A percentile compares a stretch with the other conserved stretches of the same genome.
Evolutionary conservation across 306 rosid species (phyloP).

Genomic region (Delonix regia): DNA sequence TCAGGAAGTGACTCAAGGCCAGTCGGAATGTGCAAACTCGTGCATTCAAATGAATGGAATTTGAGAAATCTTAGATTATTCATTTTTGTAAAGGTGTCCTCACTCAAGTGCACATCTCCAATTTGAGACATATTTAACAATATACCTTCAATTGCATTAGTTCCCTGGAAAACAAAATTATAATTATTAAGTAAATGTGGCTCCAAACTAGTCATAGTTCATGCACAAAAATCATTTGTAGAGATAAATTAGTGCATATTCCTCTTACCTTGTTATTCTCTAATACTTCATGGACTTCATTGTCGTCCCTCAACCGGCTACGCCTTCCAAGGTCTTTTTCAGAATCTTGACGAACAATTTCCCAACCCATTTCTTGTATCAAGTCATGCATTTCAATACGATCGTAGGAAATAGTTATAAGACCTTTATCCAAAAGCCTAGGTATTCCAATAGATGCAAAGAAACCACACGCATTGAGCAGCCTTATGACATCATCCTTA

Average conservation of each 20-base stretch:
- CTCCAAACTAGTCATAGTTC: not conserved
- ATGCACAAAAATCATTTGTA: too few relatives aligned
- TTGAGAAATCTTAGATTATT: conserved; percentile 22
- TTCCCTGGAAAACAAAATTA: not conserved
- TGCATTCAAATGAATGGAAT: too few relatives aligned
- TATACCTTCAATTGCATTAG: not conserved
- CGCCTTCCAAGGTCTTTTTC: not conserved
- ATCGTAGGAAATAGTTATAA: not conserved
- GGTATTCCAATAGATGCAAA: not conserved
- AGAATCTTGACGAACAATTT: conserved; percentile 31
- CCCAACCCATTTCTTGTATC: conserved; percentile 35
- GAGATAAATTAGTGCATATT: not conserved
- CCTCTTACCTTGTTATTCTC: conserved; percentile 17
- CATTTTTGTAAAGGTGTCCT: conserved; percentile 30
- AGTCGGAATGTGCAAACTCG: not conserved
- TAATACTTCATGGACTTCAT: not conserved
- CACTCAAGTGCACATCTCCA: not conserved
- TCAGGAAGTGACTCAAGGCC: conserved; percentile 22
- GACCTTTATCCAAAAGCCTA: not conserved
- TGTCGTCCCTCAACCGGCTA: conserved; percentile 1
- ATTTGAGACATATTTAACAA: not conserved
- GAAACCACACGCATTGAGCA: not conserved
- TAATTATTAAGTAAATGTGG: not conserved
- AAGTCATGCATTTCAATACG: conserved; percentile 16
- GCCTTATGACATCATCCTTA: not conserved